Conservation (phyloP, 2,329 filamentous ascomycete species). For the Pseudohalonectria lignicola region DNA sequence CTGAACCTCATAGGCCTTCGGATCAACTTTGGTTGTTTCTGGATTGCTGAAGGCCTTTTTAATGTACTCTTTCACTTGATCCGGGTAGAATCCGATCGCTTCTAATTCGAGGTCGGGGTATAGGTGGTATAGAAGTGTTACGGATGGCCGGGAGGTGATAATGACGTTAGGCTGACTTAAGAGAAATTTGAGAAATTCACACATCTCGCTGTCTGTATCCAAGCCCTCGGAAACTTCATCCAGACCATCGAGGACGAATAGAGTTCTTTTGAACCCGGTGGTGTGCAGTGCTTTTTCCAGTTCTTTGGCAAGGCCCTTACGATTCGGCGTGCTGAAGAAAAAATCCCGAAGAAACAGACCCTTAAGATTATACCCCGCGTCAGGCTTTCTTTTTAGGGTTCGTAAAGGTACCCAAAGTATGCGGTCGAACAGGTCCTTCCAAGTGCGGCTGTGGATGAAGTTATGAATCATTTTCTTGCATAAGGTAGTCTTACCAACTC, state of each 20-base stretch:
- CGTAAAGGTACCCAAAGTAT: slow-evolving; percentile 27
- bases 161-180: slow-evolving; percentile 23
- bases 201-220: slow-evolving; percentile 5
- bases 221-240: slow-evolving; percentile 24
- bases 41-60: slow-evolving; percentile 8
- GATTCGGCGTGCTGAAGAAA: slow-evolving; percentile 11
- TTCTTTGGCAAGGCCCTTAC: slow-evolving; percentile 7
- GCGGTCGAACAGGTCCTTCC: slow-evolving; percentile 19
- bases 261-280: slow-evolving; percentile 10
- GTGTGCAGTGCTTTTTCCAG: slow-evolving; percentile 4
- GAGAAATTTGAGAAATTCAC: slow-evolving; percentile 15
- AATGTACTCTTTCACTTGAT: slow-evolving; percentile 23
- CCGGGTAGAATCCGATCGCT: slow-evolving; percentile 24
- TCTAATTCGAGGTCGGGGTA: slow-evolving; percentile 24
- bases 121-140: slow-evolving; percentile 4
- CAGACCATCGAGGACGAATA: slow-evolving; percentile 30
- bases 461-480: slow-evolving; percentile 29
- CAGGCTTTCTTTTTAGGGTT: slow-evolving; percentile 14
- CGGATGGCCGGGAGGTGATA: slow-evolving; percentile 25
- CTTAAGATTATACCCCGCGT: slow-evolving; percentile 11
- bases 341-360: slow-evolving; percentile 16
- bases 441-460: slow-evolving; percentile 14
- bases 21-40: too few species aligned
- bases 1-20: slow-evolving; percentile 12
- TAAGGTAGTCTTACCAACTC: slow-evolving; percentile 27